Percentiles rank a stretch among this genome's conserved stretches.
Evolutionary conservation across 352 stramenopile genomes (phyloP).

Genomic region (Phytophthora boehmeriae): DNA sequence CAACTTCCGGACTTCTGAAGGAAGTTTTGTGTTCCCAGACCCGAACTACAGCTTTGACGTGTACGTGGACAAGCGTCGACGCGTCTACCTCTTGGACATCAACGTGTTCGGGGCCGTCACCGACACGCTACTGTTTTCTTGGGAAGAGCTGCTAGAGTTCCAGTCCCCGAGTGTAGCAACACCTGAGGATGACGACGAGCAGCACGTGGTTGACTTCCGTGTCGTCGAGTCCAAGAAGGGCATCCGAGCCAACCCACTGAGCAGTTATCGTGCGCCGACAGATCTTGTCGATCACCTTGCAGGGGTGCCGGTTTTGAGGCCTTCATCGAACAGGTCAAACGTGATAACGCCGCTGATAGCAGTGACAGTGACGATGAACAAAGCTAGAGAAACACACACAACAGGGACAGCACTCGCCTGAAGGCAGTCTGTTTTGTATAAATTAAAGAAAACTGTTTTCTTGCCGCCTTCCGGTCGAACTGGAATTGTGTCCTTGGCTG

Average conservation of each 20-base stretch:
- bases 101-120: slow-evolving; percentile 94
- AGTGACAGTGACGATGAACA: slow-evolving; percentile 33
- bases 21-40: slow-evolving; percentile 58
- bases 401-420: slow-evolving; percentile 26
- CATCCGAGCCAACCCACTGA: slow-evolving; percentile 72
- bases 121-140: slow-evolving; percentile 94
- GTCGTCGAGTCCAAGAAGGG: slow-evolving; percentile 71
- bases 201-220: slow-evolving; percentile 76
- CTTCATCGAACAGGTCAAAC: slow-evolving; percentile 84
- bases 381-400: slow-evolving; percentile 25
- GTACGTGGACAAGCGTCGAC: slow-evolving; percentile 93
- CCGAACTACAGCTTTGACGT: slow-evolving; percentile 93
- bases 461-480: slow-evolving; percentile 12
- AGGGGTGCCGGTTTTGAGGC: slow-evolving; percentile 74
- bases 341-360: slow-evolving; percentile 53
- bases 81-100: slow-evolving; percentile 94
- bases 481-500: slow-evolving; percentile 15
- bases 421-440: slow-evolving; percentile 33
- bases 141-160: slow-evolving; percentile 78
- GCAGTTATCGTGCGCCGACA: slow-evolving; percentile 82
- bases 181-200: slow-evolving; percentile 40
- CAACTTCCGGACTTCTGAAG: slow-evolving; percentile 40
- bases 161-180: slow-evolving; percentile 19
- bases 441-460: slow-evolving; percentile 35
- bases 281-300: slow-evolving; percentile 85